Evolutionary conservation across 1,284 basidiomycete species (phyloP), one percentile per base, ranked within the genome.

Genomic region (Ceratobasidium sp.): DNA sequence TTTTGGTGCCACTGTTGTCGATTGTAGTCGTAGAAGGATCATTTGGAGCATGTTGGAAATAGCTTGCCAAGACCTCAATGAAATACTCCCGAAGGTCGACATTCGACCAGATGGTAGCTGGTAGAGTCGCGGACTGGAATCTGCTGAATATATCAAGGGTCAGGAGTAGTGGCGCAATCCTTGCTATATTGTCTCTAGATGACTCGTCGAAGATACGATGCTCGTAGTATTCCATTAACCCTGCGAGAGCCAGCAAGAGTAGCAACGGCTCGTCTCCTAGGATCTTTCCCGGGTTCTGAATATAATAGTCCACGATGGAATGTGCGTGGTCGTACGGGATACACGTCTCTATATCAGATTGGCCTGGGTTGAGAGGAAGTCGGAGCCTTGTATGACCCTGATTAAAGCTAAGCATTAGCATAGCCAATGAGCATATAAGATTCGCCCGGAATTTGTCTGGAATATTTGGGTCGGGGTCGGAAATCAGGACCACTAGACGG

Each of bases 61-160:
- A 33, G 5, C 29, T 25, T 6, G 30, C 27, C 14, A 54, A 33
- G 13, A 54, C 29, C 27, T 54, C 52, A 2, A 33, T 30, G 21
- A 54, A 19, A 54, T 54, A 54, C n/a, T 29, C 25, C 16, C 52
- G 52, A n/a, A 54, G 29, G 52, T 54, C 52, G 25, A n/a, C n/a
- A n/a, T n/a, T n/a, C n/a, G n/a, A n/a, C 25, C 13, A 6, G 2
- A 5, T 6, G 11, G 2, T 21, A 23, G 30, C 16, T 30, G 16
- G 14, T 16, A 54, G 13, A 4, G 6, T 33, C n/a, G 36, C 30
- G 7, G n/a, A 2, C 14, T 30, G 52, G 9, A 30, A 16, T 30
- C 36, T 54, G 2, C 52, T 30, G 13, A 54, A 21, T 11, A 33
- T 5, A 33, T 23, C 27, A 29, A 54, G 52, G 3, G 11, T 16